Conservation (phyloP, 2,329 filamentous ascomycete genomes). For the Proliferodiscus dingleyae region DNA sequence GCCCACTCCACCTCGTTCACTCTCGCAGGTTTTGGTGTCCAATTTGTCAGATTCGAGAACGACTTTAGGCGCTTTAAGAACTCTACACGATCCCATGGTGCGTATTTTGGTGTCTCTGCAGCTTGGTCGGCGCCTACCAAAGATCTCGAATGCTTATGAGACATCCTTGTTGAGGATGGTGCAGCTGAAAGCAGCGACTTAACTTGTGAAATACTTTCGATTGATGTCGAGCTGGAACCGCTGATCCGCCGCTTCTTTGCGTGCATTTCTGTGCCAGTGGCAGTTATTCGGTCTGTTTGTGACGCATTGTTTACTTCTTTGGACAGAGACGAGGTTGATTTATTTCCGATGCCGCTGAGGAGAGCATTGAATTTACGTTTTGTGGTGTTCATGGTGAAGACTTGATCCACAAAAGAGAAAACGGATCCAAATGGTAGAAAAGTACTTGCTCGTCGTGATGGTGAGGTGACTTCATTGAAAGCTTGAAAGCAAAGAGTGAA, state of each 20-base stretch:
- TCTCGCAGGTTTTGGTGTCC: conserved; percentile 84
- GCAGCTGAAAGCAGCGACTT: background rate
- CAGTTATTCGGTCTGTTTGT: conserved; percentile 29
- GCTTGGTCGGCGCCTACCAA: conserved; percentile 10
- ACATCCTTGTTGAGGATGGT: conserved; percentile 12
- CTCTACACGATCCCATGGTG: conserved; percentile 77
- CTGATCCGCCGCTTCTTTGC: conserved; percentile 30
- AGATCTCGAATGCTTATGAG: conserved; percentile 25
- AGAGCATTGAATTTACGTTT: conserved; percentile 79
- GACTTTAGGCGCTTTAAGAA: conserved; percentile 78
- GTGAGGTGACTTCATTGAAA: background rate
- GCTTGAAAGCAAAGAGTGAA: background rate
- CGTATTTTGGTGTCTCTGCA: conserved; percentile 60
- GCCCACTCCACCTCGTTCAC: conserved; percentile 94
- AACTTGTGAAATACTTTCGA: conserved; percentile 3
- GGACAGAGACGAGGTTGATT: conserved; percentile 38
- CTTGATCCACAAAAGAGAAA: background rate
- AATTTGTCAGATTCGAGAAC: conserved; percentile 85
- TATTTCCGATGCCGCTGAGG: conserved; percentile 59
- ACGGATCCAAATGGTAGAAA: background rate
- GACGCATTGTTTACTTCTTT: conserved; percentile 35
- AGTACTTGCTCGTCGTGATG: background rate
- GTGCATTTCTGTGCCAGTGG: conserved; percentile 15
- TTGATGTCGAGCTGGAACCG: conserved; percentile 9
- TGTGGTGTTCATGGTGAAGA: conserved; percentile 60